Percentiles rank a stretch among this genome's conserved stretches.
Evolutionary conservation across 2,329 filamentous ascomycete genomes (phyloP).

Genomic region (Neophaeococcomyces mojaviensis): DNA sequence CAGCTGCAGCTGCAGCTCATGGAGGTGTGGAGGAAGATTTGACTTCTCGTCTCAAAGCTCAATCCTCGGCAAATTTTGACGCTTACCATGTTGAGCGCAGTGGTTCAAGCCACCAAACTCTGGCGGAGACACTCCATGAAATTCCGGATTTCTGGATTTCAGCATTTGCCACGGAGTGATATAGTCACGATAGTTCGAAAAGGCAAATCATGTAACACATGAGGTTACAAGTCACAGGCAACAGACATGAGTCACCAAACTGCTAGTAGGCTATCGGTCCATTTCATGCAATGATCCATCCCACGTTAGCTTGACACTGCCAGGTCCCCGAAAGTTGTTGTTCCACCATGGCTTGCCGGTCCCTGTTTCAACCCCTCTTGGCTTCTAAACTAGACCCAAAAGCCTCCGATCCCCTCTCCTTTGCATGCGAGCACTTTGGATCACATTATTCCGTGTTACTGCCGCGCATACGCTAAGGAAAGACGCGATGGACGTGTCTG

Average conservation of each 20-base stretch:
- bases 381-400: not conserved
- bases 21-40: no score
- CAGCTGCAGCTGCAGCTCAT: slow-evolving; percentile 36
- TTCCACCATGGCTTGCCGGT: not conserved
- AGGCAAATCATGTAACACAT: no score
- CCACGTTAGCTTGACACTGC: not conserved
- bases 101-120: no score
- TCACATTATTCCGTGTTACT: slow-evolving; percentile 8
- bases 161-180: no score
- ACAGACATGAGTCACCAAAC: not conserved
- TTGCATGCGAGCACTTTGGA: slow-evolving; percentile 8
- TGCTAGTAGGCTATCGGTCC: not conserved
- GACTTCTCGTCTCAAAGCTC: no score
- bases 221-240: not conserved
- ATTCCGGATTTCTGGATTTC: no score
- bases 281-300: not conserved
- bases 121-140: no score
- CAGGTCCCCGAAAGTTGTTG: slow-evolving; percentile 1
- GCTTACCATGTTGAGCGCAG: no score
- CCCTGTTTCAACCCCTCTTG: slow-evolving; percentile 1
- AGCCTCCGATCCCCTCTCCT: not conserved
- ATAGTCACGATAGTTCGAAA: no score
- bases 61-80: no score
- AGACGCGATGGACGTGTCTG: slow-evolving; percentile 6
- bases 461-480: not conserved